Evolutionary conservation across 108 stramenopile genomes (phyloP).

Genomic region (Cyclotella baltica): DNA sequence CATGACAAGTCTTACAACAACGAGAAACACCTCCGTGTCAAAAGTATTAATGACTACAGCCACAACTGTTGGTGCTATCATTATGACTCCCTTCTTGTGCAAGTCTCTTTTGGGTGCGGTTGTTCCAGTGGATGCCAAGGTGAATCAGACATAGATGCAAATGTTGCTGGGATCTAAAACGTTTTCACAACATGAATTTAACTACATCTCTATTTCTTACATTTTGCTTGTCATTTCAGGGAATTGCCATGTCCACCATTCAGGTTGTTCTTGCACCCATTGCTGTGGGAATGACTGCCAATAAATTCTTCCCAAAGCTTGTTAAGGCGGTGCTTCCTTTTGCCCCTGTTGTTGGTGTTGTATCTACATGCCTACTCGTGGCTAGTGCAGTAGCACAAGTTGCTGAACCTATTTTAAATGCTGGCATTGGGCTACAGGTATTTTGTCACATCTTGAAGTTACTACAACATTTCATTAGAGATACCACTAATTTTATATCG

Average conservation of each 20-base stretch:
- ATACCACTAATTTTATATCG: background rate
- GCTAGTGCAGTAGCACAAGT: constrained; percentile 96
- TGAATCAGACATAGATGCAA: too few species aligned
- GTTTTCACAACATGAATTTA: too few species aligned
- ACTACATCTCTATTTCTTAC: too few species aligned
- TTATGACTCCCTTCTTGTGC: constrained; percentile 98
- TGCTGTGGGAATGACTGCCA: constrained; percentile 92
- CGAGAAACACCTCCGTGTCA: too few species aligned
- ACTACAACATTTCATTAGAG: background rate
- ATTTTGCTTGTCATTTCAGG: too few species aligned
- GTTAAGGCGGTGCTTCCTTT: constrained; percentile 93
- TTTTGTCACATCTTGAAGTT: background rate
- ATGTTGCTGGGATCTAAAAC: too few species aligned
- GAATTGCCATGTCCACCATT: constrained; percentile 94
- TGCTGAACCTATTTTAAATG: constrained; percentile 84
- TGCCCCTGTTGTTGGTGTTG: constrained; percentile 95
- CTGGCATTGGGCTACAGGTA: constrained; percentile 87
- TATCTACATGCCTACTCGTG: constrained; percentile 95
- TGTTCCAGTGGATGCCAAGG: constrained; percentile 96
- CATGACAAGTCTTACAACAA: too few species aligned
- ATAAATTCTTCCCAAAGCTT: constrained; percentile 91
- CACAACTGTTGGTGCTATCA: constrained; percentile 96
- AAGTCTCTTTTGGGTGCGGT: constrained; percentile 93
- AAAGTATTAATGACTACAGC: constrained; percentile 99
- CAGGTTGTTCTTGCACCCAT: constrained; percentile 98